Evolutionary conservation across 805 yeast species (phyloP).

Genomic region (Candida sphagnicola): DNA sequence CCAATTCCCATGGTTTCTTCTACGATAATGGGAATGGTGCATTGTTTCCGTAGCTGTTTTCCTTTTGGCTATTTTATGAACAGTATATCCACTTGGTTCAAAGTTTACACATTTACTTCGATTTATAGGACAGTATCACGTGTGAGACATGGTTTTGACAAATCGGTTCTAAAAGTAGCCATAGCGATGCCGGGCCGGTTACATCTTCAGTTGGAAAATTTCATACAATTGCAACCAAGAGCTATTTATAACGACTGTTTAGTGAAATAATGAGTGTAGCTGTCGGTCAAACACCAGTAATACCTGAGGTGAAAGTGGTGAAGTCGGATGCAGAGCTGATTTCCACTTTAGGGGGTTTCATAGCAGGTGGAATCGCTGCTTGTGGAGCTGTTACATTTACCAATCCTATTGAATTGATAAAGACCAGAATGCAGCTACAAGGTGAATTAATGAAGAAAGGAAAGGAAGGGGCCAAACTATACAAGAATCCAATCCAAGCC

Average conservation of each 20-base stretch:
- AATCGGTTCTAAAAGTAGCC: background rate
- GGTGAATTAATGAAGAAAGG: constrained; percentile 72
- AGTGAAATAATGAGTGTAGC: too few relatives aligned
- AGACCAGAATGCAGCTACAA: constrained; percentile 94
- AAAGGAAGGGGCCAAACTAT: constrained; percentile 47
- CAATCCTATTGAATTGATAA: constrained; percentile 91
- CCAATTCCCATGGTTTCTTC: too few relatives aligned
- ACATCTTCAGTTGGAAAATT: background rate
- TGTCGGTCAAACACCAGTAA: background rate
- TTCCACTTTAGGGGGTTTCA: constrained; percentile 70
- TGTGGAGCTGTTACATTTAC: constrained; percentile 97
- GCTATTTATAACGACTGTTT: too few relatives aligned
- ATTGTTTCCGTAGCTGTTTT: too few relatives aligned
- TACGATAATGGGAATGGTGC: too few relatives aligned
- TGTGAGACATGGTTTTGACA: background rate
- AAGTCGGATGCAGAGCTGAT: constrained; percentile 51
- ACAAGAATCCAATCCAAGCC: constrained; percentile 86
- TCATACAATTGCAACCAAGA: too few relatives aligned
- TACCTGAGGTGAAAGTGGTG: background rate
- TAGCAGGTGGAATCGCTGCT: constrained; percentile 92
- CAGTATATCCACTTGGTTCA: background rate
- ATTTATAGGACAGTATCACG: background rate
- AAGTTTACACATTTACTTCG: background rate
- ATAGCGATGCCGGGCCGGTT: constrained; percentile 3
- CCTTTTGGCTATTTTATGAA: too few relatives aligned